Base-by-base conservation (phyloP, 179 eudicot genomes). In the Corrigiola litoralis region DNA sequence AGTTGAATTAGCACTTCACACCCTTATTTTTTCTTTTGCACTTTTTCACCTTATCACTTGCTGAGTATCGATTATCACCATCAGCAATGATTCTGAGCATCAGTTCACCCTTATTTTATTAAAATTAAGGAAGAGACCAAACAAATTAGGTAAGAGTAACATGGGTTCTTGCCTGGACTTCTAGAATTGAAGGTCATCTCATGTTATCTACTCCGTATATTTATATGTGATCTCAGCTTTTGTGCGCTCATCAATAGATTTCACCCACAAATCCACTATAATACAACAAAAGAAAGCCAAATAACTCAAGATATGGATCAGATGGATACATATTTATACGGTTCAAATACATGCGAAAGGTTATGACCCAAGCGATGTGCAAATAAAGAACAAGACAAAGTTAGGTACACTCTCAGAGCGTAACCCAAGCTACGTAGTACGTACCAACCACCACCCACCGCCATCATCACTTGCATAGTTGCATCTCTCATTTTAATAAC, bases 121-220 rank as follows among this genome's bases (percentile, higher is more conserved):
- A n/a, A 1, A 36, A 51, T 29, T 24, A 50, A 42, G 38, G 41
- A 46, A 67, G 9, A 17, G 36, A 46, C 52, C 45, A 67, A 60
- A 53, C 41, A 61, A 67, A 58, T 69, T 73, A 54, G 77, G 72
- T 73, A 47, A 61, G 63, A 53, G 68, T 67, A 73, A 73, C 72
- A 63, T 73, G 77, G 77, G 58, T 47, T 44, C 51, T 44, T 52
- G 52, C 58, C 66, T 59, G 37, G 34, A 58, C 28, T 72, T 47
- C 58, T 44, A 58, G 18, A 49, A 72, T 24, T 48, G 21, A 11
- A n/a, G 52, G 17, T 57, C 36, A 24, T 6, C 18, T 62, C 52
- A 40, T 38, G n/a, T 65, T 17, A 44, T 67, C 53, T 29, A 20
- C 45, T 66, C 46, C 11, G 20, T 37, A 53, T 53, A 21, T 28